Evolutionary conservation across 1,284 basidiomycete species (phyloP), one percentile per base, ranked within the genome.

Genomic region (Psilocybe mexicana): DNA sequence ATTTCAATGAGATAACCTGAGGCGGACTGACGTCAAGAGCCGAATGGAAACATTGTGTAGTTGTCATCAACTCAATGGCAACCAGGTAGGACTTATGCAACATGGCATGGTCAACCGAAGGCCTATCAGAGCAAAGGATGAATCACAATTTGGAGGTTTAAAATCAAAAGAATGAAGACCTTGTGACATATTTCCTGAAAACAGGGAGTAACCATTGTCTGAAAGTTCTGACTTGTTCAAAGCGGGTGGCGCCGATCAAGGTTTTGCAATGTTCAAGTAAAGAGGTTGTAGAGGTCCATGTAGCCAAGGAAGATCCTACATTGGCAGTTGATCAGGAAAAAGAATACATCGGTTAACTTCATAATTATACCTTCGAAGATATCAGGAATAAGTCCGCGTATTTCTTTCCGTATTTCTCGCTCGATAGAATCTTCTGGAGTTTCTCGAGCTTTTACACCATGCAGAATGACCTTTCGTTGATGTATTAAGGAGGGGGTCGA

Each of bases 121-220:
- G 4, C 12, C 5, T 26, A 24, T n/a, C 3, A 60, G 42, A 26
- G 61, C n/a, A 43, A 54, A 53, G 43, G 54, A 52, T 18, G 51
- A 33, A 8, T 8, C 30, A 33, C 8, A 4, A 33, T 33, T 33
- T 33, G 5, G 25, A 33, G 52, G 26, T 6, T 42, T 30, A 8
- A 1, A 11, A 23, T 8, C 35, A 25, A 25, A 23, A 51, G n/a
- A 43, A n/a, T 45, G 46, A 74, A 63, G 63, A 87, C 86, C 70
- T 75, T 38, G 74, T 45, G 48, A 85, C 70, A 59, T 78, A 72
- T 61, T 81, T 85, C 61, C 79, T 80, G 55, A 90, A 74, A 23
- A 84, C 73, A 3, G 89, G 89, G 24, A 89, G 68, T 30, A 92
- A 75, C 90, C 90, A 92, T 45, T 83, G 79, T 57, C 77, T 79